Percentiles rank a stretch among this genome's conserved stretches.
Evolutionary conservation across 805 yeast species (phyloP).

Genomic region (Starmerella roubikii): DNA sequence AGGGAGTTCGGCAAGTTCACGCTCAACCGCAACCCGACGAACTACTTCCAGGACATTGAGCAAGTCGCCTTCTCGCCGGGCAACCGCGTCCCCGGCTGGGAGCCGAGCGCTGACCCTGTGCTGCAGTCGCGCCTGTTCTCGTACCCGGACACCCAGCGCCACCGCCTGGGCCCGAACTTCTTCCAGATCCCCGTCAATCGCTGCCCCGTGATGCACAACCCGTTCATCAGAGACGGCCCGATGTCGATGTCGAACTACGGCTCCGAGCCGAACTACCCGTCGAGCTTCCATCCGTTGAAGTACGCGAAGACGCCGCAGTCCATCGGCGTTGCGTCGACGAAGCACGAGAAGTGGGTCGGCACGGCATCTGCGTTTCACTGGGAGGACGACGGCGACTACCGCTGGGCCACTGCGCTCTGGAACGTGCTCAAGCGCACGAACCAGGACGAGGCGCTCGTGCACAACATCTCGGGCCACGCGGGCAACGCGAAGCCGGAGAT

Average conservation of each 20-base stretch:
- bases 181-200: slow-evolving; percentile 51
- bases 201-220: slow-evolving; percentile 38
- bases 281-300: slow-evolving; percentile 28
- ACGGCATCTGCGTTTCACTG: slow-evolving; percentile 80
- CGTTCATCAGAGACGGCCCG: slow-evolving; percentile 51
- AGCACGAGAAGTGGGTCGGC: slow-evolving; percentile 72
- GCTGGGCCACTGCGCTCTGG: slow-evolving; percentile 68
- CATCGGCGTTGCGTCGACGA: slow-evolving; percentile 20
- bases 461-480: slow-evolving; percentile 68
- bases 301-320: slow-evolving; percentile 19
- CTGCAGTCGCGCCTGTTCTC: slow-evolving; percentile 65
- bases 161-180: slow-evolving; percentile 59
- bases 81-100: slow-evolving; percentile 62
- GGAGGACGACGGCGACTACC: slow-evolving; percentile 62
- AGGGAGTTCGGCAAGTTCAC: slow-evolving; percentile 42
- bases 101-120: slow-evolving; percentile 66
- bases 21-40: slow-evolving; percentile 42
- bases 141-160: slow-evolving; percentile 63
- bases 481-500: slow-evolving; percentile 53
- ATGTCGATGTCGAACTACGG: slow-evolving; percentile 39
- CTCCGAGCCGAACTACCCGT: slow-evolving; percentile 38
- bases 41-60: slow-evolving; percentile 40
- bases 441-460: slow-evolving; percentile 72
- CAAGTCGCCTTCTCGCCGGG: slow-evolving; percentile 59
- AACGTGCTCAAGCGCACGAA: slow-evolving; percentile 65